Percentiles rank a stretch among this genome's conserved stretches.
Evolutionary conservation across 23 red algal genomes (phyloP).

Genomic region (Gracilaria gracilis): DNA sequence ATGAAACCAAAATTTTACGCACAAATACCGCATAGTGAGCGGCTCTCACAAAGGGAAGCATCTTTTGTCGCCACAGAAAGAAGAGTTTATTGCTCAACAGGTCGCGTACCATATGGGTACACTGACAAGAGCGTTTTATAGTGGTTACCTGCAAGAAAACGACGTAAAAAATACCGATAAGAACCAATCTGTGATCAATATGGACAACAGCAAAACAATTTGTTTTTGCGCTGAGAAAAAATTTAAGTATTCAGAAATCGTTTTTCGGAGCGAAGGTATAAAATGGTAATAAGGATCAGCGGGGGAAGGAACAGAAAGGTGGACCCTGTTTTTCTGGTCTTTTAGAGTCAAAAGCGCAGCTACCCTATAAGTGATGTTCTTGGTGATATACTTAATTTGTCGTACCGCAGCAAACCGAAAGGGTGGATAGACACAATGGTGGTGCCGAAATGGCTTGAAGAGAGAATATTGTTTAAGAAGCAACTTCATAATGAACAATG

Average conservation of each 20-base stretch:
- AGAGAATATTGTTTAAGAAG: no score
- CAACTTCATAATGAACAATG: no score
- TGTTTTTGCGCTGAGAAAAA: neutral
- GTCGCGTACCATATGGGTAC: conserved; percentile 5
- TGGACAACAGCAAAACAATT: neutral
- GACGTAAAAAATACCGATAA: neutral
- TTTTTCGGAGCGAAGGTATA: no score
- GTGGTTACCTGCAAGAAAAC: neutral
- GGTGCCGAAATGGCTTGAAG: no score
- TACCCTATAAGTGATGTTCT: no score
- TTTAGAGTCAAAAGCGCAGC: neutral
- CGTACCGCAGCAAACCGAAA: no score
- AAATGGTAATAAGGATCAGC: no score
- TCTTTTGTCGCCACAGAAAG: neutral
- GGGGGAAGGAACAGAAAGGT: no score
- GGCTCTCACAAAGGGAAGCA: neutral
- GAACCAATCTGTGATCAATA: neutral
- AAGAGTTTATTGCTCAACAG: neutral
- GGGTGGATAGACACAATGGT: no score
- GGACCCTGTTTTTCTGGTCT: neutral
- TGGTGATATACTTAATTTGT: no score
- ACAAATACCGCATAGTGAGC: neutral
- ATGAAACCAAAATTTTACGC: neutral
- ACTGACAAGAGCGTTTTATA: neutral
- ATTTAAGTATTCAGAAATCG: neutral